These are phyloP conservation scores for Trichoderma koningiopsis DNA, from an alignment of 2,329 filamentous ascomycete species.

Conservation along the genomic window DNA sequence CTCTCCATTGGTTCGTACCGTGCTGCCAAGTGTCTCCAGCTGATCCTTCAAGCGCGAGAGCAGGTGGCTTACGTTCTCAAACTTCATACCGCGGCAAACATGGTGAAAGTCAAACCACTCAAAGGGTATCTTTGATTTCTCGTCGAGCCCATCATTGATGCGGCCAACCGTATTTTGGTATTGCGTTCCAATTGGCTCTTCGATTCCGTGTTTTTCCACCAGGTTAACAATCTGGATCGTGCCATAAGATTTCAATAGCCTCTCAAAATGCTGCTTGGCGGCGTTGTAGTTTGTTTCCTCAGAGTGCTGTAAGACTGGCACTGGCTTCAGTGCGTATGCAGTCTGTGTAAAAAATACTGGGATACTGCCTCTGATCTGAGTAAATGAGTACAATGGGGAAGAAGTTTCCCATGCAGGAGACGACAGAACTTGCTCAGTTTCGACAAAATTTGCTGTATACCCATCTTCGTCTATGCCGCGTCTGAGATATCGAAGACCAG, in stretches of 20 bases:
- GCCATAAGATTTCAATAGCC: slow-evolving; percentile 71
- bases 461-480: slow-evolving; percentile 90
- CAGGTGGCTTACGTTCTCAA: slow-evolving; percentile 86
- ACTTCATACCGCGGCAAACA: slow-evolving; percentile 93
- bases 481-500: slow-evolving; percentile 85
- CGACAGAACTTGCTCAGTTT: slow-evolving; percentile 92
- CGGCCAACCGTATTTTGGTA: slow-evolving; percentile 70
- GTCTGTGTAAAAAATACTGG: slow-evolving; percentile 95
- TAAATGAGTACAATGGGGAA: slow-evolving; percentile 73
- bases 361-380: slow-evolving; percentile 88
- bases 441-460: slow-evolving; percentile 84
- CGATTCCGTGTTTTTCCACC: slow-evolving; percentile 84
- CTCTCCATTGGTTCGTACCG: slow-evolving; percentile 54
- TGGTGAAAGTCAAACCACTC: slow-evolving; percentile 98
- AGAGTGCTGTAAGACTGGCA: slow-evolving; percentile 80
- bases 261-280: slow-evolving; percentile 76
- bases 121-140: slow-evolving; percentile 54
- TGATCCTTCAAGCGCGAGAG: slow-evolving; percentile 68
- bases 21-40: slow-evolving; percentile 73
- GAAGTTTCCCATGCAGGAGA: slow-evolving; percentile 64
- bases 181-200: slow-evolving; percentile 74
- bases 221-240: slow-evolving; percentile 77
- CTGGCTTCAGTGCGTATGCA: slow-evolving; percentile 88
- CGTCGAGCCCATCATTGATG: slow-evolving; percentile 64
- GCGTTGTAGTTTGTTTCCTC: slow-evolving; percentile 75